phyloP scores from a whole-genome alignment of 1,284 basidiomycete genomes.

The Leccinum angustisporum region DNA sequence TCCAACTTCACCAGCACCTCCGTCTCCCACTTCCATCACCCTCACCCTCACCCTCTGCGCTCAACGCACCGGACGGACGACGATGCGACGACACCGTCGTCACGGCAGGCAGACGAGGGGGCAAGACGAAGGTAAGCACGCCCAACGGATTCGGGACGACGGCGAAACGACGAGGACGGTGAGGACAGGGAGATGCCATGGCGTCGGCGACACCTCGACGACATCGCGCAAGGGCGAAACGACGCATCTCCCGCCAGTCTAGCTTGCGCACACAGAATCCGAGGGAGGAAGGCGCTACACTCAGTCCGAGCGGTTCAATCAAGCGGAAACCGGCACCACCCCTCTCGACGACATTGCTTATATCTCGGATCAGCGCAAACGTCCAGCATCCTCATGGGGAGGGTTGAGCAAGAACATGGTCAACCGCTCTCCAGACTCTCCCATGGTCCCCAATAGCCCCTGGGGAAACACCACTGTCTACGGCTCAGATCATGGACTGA shows the following conservation, averaged over 20 bases:
- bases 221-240: too few relatives aligned
- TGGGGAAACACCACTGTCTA: slow-evolving; percentile 2
- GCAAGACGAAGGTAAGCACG: too few relatives aligned
- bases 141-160: too few relatives aligned
- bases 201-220: too few relatives aligned
- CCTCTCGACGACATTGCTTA: slow-evolving; percentile 19
- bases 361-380: slow-evolving; percentile 7
- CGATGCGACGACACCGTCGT: too few relatives aligned
- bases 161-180: too few relatives aligned
- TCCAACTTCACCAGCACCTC: too few relatives aligned
- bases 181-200: too few relatives aligned
- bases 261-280: slow-evolving; percentile 12
- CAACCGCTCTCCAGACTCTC: slow-evolving; percentile 1
- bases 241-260: slow-evolving; percentile 28
- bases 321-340: slow-evolving; percentile 35
- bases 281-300: slow-evolving; percentile 19
- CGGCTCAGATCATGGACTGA: background rate
- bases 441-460: slow-evolving; percentile 9
- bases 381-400: slow-evolving; percentile 25
- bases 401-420: slow-evolving; percentile 18
- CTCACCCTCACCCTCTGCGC: too few relatives aligned
- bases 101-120: too few relatives aligned
- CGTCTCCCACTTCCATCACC: too few relatives aligned
- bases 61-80: too few relatives aligned
- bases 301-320: slow-evolving; percentile 26